Evolutionary conservation across 2,329 filamentous ascomycete genomes (phyloP).

Genomic region (Neurospora crassa): DNA sequence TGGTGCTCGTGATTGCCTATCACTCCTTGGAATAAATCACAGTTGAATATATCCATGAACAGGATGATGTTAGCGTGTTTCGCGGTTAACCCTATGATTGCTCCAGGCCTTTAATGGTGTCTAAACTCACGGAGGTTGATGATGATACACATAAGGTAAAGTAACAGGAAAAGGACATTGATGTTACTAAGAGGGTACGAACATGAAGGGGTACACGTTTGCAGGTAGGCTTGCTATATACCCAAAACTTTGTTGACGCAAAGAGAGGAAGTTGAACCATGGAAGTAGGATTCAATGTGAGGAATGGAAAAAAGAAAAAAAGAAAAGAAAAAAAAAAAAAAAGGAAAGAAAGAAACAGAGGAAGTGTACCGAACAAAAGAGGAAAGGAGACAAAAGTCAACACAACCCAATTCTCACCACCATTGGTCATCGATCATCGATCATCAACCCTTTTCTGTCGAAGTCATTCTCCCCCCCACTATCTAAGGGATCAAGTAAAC

Average conservation of each 20-base stretch:
- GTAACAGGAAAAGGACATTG: background rate
- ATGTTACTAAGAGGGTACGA: no score
- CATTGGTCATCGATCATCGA: background rate
- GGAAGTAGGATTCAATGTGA: background rate
- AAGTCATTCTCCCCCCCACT: background rate
- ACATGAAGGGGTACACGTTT: background rate
- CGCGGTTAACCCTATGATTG: no score
- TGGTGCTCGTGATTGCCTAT: background rate
- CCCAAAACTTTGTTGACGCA: background rate
- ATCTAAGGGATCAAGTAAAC: background rate
- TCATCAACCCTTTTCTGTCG: background rate
- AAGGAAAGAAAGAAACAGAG: no score
- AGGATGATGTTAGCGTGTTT: background rate
- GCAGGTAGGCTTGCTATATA: background rate
- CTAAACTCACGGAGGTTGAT: background rate
- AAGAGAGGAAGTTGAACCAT: background rate
- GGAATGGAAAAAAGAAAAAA: background rate
- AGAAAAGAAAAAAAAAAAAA: background rate
- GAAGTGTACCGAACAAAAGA: background rate
- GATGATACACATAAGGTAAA: no score
- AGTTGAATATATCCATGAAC: background rate
- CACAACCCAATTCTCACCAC: background rate
- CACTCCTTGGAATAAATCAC: background rate
- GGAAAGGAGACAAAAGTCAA: background rate
- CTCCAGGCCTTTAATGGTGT: no score